phyloP scores from a whole-genome alignment of 768 basidiomycete species.

The Suillus sp. region DNA sequence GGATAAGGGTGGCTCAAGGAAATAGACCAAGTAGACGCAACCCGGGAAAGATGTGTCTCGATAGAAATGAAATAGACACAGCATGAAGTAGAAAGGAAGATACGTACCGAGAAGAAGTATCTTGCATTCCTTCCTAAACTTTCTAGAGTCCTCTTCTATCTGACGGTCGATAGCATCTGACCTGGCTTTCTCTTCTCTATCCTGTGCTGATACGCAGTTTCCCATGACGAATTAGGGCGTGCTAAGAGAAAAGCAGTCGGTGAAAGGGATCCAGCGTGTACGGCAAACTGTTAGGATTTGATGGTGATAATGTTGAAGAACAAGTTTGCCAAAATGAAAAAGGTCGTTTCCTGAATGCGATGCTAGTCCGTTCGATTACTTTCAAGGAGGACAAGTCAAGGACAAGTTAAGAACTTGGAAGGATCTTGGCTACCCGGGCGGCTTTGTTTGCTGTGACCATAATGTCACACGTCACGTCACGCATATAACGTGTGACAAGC shows the following conservation, averaged over 20 bases:
- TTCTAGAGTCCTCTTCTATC: slow-evolving; percentile 83
- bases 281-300: neutral
- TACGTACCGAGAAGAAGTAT: slow-evolving; percentile 85
- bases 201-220: slow-evolving; percentile 63
- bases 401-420: slow-evolving; percentile 29
- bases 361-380: slow-evolving; percentile 7
- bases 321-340: slow-evolving; percentile 16
- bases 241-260: neutral
- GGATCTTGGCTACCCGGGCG: slow-evolving; percentile 8
- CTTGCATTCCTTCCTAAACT: slow-evolving; percentile 87
- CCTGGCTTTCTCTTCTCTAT: slow-evolving; percentile 58
- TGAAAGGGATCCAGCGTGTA: neutral
- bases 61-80: slow-evolving; percentile 15
- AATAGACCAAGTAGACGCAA: neutral
- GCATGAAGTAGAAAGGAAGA: slow-evolving; percentile 9
- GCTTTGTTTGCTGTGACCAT: slow-evolving; percentile 10
- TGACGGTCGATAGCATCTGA: slow-evolving; percentile 80
- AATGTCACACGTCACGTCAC: slow-evolving; percentile 20
- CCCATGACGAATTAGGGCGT: slow-evolving; percentile 49
- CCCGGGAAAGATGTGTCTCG: neutral
- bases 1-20: neutral
- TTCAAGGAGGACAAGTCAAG: slow-evolving; percentile 10
- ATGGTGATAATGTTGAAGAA: neutral
- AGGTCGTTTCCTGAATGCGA: slow-evolving; percentile 15
- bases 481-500: neutral